Base-by-base conservation (phyloP, 345 rosid genomes). In the Viola odorata region DNA sequence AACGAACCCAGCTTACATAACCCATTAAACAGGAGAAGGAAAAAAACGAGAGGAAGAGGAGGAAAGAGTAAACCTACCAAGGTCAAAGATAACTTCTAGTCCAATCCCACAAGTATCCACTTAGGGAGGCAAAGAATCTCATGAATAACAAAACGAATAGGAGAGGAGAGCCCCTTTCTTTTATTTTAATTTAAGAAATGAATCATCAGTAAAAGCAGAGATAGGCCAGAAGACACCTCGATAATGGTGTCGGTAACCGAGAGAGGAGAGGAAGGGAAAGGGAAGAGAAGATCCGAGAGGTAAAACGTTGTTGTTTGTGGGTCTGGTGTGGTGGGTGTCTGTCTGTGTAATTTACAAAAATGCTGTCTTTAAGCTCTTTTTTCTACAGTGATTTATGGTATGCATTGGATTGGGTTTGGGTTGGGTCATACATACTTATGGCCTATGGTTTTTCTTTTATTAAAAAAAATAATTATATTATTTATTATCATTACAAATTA, bases 91-190 rank as follows among this genome's bases (percentile, higher is more conserved):
- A 47, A 47, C 13, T n/a, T 9, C 50, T n/a, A 0, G 5, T 6
- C 50, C 13, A 12, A 8, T 23, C 7, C 37, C 49, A 13, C 32
- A 58, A 63, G 61, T 39, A 38, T 47, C 75, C 73, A 60, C 67
- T 54, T 5, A 61, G 36, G 57, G 60, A 53, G 73, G 79, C 65
- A 72, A 72, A 61, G 69, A 37, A 72, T 65, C 54, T 13, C 15
- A 37, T n/a, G 2, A 6, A 8, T 5, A 39, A 47, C 11, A 10
- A 61, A 23, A 48, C 17, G 10, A 56, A 55, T 12, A n/a, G 50
- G 50, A n/a, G 10, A n/a, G 50, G 50, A 47, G 50, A 10, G 50
- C 47, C 9, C 7, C 7, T 44, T 44, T 44, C 6, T 7, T 7
- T 6, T 6, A 44, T 44, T 7, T 7, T 44, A 7, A 44, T 6